phyloP scores from a whole-genome alignment of 2,329 filamentous ascomycete genomes.

The Mycosphaerella sp. region DNA sequence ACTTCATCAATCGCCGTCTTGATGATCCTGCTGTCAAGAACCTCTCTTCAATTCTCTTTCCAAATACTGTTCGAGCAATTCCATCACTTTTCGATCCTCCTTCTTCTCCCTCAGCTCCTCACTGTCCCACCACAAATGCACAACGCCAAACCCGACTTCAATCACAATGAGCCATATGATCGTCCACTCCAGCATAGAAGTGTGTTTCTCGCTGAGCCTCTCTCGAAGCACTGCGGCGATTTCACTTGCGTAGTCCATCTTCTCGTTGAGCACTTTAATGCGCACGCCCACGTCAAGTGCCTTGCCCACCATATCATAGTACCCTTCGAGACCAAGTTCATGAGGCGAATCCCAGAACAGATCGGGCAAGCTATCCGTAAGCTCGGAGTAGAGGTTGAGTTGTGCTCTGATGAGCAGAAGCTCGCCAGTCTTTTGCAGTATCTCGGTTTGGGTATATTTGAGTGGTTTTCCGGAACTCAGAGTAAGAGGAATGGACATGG shows the following conservation, averaged over 20 bases:
- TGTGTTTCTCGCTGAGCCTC: conserved; percentile 63
- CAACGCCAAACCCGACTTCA: conserved; percentile 82
- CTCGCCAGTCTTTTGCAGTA: conserved; percentile 89
- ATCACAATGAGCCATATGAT: conserved; percentile 92
- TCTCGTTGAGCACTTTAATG: conserved; percentile 88
- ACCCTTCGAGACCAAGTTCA: conserved; percentile 83
- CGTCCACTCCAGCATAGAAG: conserved; percentile 83
- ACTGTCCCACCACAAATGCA: conserved; percentile 62
- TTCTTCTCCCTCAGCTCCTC: conserved; percentile 39
- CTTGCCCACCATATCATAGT: conserved; percentile 88
- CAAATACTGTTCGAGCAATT: conserved; percentile 37
- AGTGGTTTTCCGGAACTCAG: conserved; percentile 62
- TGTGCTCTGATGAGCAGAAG: conserved; percentile 83
- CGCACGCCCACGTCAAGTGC: conserved; percentile 86
- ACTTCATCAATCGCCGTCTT: background rate
- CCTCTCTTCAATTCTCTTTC: conserved; percentile 20
- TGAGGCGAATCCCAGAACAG: conserved; percentile 92
- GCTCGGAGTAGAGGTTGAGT: conserved; percentile 91
- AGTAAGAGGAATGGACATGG: conserved; percentile 71
- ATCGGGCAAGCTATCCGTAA: conserved; percentile 91
- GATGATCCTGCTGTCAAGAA: background rate
- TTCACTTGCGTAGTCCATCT: conserved; percentile 96
- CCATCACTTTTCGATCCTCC: conserved; percentile 39
- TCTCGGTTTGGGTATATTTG: conserved; percentile 66
- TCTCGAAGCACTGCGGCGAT: conserved; percentile 66